Base-by-base conservation (phyloP, 1,139 yeast species). In the Ogataea hybrid region DNA sequence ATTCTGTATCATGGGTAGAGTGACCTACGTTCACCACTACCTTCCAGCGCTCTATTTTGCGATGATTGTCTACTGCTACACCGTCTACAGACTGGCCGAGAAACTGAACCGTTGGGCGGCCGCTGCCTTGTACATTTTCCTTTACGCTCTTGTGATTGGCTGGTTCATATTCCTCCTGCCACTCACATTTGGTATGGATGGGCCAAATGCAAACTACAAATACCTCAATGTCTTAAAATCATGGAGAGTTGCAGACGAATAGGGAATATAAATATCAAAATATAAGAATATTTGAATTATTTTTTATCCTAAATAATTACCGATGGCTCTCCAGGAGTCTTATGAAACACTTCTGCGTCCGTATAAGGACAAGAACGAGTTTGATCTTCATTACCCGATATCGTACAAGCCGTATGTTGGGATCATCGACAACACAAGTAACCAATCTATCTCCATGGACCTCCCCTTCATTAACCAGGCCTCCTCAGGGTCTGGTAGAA, bases 41-140 rank as follows among this genome's bases (percentile, higher is more conserved):
- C 77, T 89, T 57, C 99, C 99, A 23, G 97, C 98, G 0, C 76
- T 90, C 53, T 92, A 90, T 70, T 92, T 94, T 69, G 97, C 97
- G 45, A 81, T 92, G 75, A 68, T 92, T 52, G 81, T 88, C 23
- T 75, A 85, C 59, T 79, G 83, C 44, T 92, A 84, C 68, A 71
- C 83, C 54, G 69, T 89, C 47, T 96, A 90, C n/a, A 14, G 34
- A 7, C 17, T 28, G 17, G 28, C 41, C 6, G 32, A 28, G 10
- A 32, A 21, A n/a, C 23, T 37, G 21, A 29, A 32, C 60, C 73
- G 72, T 44, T 66, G 77, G 56, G 75, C 85, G 28, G 58, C 65
- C 36, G 67, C 68, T 37, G 68, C 75, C 50, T 56, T 70, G 39
- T 77, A 68, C 52, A 49, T 59, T 18, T 54, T 64, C n/a, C 72